A percentile compares a stretch with the other conserved stretches of the same genome.
Conservation (phyloP, 225 moss, liverwort and hornwort genomes). For the Climacium dendroides region DNA sequence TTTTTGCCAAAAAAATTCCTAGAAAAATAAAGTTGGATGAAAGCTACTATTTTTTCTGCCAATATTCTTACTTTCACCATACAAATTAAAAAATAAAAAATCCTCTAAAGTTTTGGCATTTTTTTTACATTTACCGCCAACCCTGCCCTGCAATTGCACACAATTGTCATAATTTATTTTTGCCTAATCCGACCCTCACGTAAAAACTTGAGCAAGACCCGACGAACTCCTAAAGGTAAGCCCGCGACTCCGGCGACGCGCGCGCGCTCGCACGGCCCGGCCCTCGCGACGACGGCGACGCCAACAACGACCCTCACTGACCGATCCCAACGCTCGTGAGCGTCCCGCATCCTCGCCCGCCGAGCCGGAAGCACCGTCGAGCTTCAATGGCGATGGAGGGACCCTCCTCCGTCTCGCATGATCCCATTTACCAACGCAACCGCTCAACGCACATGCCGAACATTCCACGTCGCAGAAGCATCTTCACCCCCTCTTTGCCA, state of each 20-base stretch:
- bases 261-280: no score
- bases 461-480: not conserved
- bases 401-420: not conserved
- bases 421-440: not conserved
- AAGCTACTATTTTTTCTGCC: not conserved
- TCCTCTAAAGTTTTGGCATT: no score
- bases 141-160: not conserved
- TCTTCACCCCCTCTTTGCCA: not conserved
- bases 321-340: not conserved
- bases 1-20: fast-evolving
- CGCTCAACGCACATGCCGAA: not conserved
- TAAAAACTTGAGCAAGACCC: not conserved
- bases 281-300: not conserved
- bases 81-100: not conserved
- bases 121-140: not conserved
- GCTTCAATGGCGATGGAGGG: not conserved
- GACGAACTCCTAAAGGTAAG: no score
- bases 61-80: not conserved
- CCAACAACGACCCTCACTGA: not conserved
- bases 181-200: not conserved
- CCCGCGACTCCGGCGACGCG: not conserved
- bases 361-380: not conserved
- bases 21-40: fast-evolving
- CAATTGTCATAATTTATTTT: not conserved
- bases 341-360: not conserved